Evolutionary conservation across 176 grass and related monocot species (phyloP).

Genomic region (Bonia amplexicaulis): DNA sequence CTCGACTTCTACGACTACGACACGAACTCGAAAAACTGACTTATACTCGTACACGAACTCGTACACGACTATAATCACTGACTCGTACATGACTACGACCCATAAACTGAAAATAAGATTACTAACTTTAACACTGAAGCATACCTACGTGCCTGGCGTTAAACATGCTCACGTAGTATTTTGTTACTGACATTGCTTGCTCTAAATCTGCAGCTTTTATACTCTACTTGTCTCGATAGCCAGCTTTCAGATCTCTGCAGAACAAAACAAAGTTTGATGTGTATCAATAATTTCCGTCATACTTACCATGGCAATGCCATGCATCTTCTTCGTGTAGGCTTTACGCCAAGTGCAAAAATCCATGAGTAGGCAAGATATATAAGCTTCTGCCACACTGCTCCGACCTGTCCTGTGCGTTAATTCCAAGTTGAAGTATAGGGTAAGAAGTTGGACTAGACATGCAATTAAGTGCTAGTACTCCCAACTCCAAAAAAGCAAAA

Average conservation of each 20-base stretch:
- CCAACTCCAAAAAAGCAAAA: conserved; percentile 6
- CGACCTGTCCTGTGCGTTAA: conserved; percentile 11
- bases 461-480: not conserved
- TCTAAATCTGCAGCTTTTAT: not conserved
- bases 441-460: not conserved
- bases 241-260: not conserved
- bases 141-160: not conserved
- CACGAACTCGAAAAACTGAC: too few relatives aligned
- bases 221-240: not conserved
- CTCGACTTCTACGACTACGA: too few relatives aligned
- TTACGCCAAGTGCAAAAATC: not conserved
- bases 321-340: too few relatives aligned
- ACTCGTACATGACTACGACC: too few relatives aligned
- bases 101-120: too few relatives aligned
- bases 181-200: not conserved
- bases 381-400: not conserved
- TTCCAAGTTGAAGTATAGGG: conserved; percentile 5
- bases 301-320: too few relatives aligned
- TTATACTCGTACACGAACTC: too few relatives aligned
- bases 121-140: too few relatives aligned
- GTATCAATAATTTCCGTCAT: too few relatives aligned
- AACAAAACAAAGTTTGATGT: not conserved
- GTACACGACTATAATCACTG: too few relatives aligned
- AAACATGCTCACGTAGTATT: not conserved
- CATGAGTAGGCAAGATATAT: not conserved